Percentiles rank a stretch among this genome's conserved stretches.
Evolutionary conservation across 345 rosid genomes (phyloP).

Genomic region (Sisymbrium irio): DNA sequence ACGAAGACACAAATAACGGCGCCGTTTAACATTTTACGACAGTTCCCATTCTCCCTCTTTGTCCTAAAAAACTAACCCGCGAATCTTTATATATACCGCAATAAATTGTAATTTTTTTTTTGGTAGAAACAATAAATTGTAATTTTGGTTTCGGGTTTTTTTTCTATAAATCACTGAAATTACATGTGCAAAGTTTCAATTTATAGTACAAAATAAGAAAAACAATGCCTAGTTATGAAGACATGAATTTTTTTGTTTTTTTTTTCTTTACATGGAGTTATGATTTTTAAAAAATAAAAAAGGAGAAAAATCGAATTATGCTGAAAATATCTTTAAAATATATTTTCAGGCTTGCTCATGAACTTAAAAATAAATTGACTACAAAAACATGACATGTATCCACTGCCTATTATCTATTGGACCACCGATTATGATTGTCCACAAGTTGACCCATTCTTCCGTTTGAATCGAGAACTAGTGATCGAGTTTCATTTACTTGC

Average conservation of each 20-base stretch:
- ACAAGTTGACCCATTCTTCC: conserved; percentile 4
- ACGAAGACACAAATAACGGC: conserved; percentile 24
- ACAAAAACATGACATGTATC: neutral
- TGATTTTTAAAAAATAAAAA: no score
- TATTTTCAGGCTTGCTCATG: neutral
- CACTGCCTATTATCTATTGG: neutral
- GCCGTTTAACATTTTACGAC: conserved; percentile 15
- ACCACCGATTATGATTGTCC: neutral
- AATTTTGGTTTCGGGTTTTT: neutral
- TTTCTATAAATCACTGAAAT: neutral
- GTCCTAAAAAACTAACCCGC: neutral
- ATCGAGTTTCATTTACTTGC: neutral
- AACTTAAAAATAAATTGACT: no score
- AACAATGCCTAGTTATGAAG: neutral
- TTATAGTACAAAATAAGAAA: neutral
- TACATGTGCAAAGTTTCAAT: neutral
- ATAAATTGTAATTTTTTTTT: neutral
- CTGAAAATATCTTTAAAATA: neutral
- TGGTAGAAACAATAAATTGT: neutral
- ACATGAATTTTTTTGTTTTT: neutral
- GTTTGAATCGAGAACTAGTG: neutral
- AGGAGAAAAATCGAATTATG: neutral
- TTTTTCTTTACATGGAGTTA: neutral
- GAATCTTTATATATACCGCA: neutral
- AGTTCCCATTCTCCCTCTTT: neutral